Percentiles rank a stretch among this genome's conserved stretches.
phyloP scores from a whole-genome alignment of 768 basidiomycete genomes.

The Coprinellus aureogranulatus region DNA sequence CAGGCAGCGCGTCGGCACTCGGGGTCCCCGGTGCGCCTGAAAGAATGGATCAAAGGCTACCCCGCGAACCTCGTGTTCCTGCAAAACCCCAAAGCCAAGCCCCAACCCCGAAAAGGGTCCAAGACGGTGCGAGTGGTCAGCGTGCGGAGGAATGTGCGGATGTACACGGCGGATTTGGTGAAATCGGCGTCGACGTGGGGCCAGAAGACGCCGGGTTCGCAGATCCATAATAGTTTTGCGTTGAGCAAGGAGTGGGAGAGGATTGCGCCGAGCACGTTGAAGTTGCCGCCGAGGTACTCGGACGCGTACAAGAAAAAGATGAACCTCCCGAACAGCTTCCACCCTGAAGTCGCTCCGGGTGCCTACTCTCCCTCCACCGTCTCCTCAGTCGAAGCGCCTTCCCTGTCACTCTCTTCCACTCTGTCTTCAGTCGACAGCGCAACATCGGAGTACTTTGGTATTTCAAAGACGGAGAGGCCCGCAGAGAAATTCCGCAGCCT shows the following conservation, averaged over 20 bases:
- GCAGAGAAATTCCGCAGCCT: slow-evolving; percentile 81
- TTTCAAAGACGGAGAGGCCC: no score
- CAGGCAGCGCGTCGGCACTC: slow-evolving; percentile 55
- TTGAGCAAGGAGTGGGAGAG: slow-evolving; percentile 76
- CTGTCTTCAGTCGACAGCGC: no score
- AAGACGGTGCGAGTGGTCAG: slow-evolving; percentile 77
- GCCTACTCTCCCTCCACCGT: no score
- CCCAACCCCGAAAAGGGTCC: slow-evolving; percentile 71
- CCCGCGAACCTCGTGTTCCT: slow-evolving; percentile 73
- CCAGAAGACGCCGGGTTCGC: slow-evolving; percentile 23
- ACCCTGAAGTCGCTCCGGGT: slow-evolving; percentile 48
- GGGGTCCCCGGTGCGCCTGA: slow-evolving; percentile 82
- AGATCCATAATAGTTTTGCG: slow-evolving; percentile 43
- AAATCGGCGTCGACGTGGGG: slow-evolving; percentile 56
- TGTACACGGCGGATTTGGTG: slow-evolving; percentile 86
- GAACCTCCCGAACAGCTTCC: slow-evolving; percentile 59
- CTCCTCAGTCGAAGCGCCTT: no score
- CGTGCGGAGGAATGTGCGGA: slow-evolving; percentile 77
- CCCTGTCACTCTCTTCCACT: no score
- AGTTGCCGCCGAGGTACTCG: slow-evolving; percentile 65
- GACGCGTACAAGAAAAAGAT: slow-evolving; percentile 76
- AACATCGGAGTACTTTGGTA: no score
- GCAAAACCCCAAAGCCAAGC: slow-evolving; percentile 47
- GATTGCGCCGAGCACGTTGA: slow-evolving; percentile 61
- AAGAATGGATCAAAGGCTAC: slow-evolving; percentile 89